phyloP scores from a whole-genome alignment of 2,329 filamentous ascomycete species.

The Colletotrichum sp. region DNA sequence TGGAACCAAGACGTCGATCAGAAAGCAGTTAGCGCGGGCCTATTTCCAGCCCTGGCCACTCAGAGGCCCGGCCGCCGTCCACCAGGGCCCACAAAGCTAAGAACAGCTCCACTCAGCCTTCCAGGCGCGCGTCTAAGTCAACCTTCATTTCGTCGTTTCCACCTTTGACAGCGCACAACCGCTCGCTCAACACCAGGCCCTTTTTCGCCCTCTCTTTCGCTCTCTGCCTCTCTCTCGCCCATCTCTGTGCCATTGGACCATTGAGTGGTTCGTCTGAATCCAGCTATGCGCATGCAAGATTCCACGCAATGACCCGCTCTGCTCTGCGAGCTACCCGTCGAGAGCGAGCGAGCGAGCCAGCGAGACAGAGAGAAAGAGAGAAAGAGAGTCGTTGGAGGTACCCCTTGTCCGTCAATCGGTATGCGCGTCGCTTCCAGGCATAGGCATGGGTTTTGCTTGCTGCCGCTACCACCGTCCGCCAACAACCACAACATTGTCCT shows the following conservation, averaged over 20 bases:
- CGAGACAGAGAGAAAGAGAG: background rate
- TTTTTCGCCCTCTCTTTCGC: background rate
- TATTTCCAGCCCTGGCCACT: slow-evolving; percentile 17
- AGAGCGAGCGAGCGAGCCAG: background rate
- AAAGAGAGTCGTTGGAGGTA: background rate
- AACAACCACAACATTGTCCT: background rate
- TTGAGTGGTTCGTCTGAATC: background rate
- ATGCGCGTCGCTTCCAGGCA: background rate
- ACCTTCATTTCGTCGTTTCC: slow-evolving; percentile 6
- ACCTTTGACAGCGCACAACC: background rate
- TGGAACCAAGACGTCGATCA: background rate
- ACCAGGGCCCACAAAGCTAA: background rate
- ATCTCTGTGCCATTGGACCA: background rate
- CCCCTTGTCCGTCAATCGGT: background rate
- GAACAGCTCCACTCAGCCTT: background rate
- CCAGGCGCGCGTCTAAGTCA: slow-evolving; percentile 21
- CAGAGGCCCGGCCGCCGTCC: background rate
- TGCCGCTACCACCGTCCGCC: background rate
- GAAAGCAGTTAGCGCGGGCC: background rate
- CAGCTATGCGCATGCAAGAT: background rate
- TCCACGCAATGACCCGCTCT: background rate
- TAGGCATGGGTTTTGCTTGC: background rate
- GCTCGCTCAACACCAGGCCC: background rate
- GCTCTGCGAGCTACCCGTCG: background rate
- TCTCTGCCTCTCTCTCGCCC: background rate